These are phyloP conservation scores for Cercis canadensis DNA, from an alignment of 306 rosid species.

Conservation along the genomic window DNA sequence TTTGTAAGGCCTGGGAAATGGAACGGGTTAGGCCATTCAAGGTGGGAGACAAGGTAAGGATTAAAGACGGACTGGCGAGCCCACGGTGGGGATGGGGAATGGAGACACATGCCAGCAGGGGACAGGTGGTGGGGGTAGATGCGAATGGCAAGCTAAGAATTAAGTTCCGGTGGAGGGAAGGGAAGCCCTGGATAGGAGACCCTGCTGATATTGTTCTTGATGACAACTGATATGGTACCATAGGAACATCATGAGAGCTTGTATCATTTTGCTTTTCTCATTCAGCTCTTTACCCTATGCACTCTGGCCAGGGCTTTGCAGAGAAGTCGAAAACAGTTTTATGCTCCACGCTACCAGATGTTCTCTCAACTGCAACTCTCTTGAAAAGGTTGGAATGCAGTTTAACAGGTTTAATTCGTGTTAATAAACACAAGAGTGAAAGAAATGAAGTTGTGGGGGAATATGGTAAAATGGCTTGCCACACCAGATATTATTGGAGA, in stretches of 20 bases:
- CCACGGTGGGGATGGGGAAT: conserved; percentile 99
- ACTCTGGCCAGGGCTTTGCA: conserved; percentile 41
- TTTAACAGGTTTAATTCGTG: conserved; percentile 44
- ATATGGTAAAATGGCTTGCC: conserved; percentile 39
- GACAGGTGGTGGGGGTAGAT: conserved; percentile 89
- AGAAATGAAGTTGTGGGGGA: conserved; percentile 43
- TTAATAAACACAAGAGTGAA: conserved; percentile 45
- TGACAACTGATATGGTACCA: conserved; percentile 46
- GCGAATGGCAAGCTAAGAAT: conserved; percentile 94
- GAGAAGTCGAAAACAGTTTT: conserved; percentile 36
- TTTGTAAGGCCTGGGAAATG: conserved; percentile 87
- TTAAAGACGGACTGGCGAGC: conserved; percentile 79
- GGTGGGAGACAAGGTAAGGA: conserved; percentile 86
- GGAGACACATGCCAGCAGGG: conserved; percentile 96
- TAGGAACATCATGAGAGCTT: conserved; percentile 36
- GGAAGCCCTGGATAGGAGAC: conserved; percentile 96
- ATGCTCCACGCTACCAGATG: conserved; percentile 23
- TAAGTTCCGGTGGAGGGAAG: conserved; percentile 98
- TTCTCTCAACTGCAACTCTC: conserved; percentile 31
- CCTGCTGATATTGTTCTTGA: conserved; percentile 88
- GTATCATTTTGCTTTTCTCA: conserved; percentile 45
- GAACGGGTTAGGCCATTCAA: conserved; percentile 71
- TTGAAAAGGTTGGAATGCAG: conserved; percentile 40
- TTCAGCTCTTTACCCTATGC: conserved; percentile 43
- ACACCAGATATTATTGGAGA: conserved; percentile 40